Base-by-base conservation (phyloP, 1,139 yeast species). In the Magnusiomyces tetraspermus region DNA sequence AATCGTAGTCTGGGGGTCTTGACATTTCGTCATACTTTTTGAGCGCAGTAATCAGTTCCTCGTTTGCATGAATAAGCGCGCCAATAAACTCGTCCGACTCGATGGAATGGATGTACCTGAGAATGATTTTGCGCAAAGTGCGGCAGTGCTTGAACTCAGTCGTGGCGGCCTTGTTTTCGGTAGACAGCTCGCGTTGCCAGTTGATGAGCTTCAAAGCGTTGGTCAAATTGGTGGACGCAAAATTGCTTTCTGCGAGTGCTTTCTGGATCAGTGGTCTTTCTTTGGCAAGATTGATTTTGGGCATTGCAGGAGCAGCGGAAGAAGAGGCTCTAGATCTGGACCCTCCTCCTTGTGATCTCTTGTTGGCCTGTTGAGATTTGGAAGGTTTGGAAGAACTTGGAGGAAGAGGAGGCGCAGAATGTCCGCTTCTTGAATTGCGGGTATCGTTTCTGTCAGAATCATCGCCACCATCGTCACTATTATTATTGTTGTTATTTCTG, bases 81-180 rank as follows among this genome's bases (percentile, higher is more conserved):
- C 97, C 97, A 60, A 92, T 71, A 59, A 83, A 85, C 63, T 87
- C 96, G 59, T 89, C 97, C 45, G 76, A 75, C 44, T 85, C 85
- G 43, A 88, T 86, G 54, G 80, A 76, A 68, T 92, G 97, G 58
- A 92, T 74, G 65, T 89, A 89, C 59, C 88, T 74, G 60, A 92
- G 73, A 19, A 92, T 81, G 60, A 79, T 81, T 57, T 95, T 77
- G 66, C 98, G 79, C 53, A 85, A 77, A 21, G 78, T 73, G 59
- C 94, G 79, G 62, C 96, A 88, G 63, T 81, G 77, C 52, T 85
- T 82, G 65, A 89, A 90, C 53, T 79, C 77, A 31, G 71, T 71
- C 6, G 78, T 74, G 1, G 85, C 80, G 52, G 76, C 76, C 23
- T 72, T 72, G 61, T 84, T 79, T 51, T 85, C 88, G 50, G 80